Evolutionary conservation across 257 asterid species (phyloP), one percentile per base, ranked within the genome.

Genomic region (Datura wrightii): DNA sequence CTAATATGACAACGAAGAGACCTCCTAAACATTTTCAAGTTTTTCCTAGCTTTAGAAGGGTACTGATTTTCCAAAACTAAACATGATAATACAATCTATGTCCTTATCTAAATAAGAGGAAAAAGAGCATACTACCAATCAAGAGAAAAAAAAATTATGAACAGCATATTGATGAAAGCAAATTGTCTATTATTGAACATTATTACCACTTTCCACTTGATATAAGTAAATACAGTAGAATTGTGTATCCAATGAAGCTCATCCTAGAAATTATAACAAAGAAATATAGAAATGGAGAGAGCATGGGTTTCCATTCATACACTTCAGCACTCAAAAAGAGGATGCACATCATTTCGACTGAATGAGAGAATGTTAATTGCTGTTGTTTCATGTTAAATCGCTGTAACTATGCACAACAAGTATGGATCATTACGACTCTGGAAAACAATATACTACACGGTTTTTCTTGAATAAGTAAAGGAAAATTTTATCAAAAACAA

Each of bases 291-390:
- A 19, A 41, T 71, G 39, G 54, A 44, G 10, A 71, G 56, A 18
- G 39, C n/a, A 71, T 44, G 59, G 54, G 4, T 70, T 72, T 72
- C n/a, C 41, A 46, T 72, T 72, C 41, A 72, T 72, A 46, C 10
- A 72, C 56, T 46, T 72, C 59, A 72, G 11, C 59, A 72, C 59
- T 46, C 41, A 46, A 72, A 72, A 46, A 19, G 80, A 46, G 59
- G 59, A 19, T 19, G 58, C 46, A 72, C 59, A 72, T 72, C n/a
- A 46, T 72, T 72, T 72, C 80, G 59, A 19, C 56, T 14, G 59
- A 72, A 72, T 72, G 80, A 46, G 11, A 72, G 10, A 72, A 19
- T 72, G 80, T 34, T 11, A 48, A 46, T 72, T 72, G 42, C 41
- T 46, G 10, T 46, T 19, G 59, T 46, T 72, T 9, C 80, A 10